Evolutionary conservation across 768 basidiomycete species (phyloP), one percentile per base, ranked within the genome.

Genomic region (Auriculariales sp.): DNA sequence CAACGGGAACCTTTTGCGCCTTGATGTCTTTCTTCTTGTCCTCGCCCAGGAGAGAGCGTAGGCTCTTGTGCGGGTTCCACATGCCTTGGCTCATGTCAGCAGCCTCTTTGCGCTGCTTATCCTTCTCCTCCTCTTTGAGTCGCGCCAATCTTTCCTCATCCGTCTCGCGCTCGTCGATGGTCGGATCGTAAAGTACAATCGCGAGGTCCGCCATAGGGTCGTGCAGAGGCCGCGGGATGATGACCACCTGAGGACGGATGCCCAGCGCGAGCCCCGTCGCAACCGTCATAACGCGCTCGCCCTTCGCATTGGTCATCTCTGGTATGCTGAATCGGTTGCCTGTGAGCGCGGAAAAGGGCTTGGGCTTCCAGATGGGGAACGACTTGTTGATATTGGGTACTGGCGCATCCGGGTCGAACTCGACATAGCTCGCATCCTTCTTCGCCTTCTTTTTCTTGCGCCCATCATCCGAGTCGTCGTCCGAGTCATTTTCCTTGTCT

Each of bases 161-260:
- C 0, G 90, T 90, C 63, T 93, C 91, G 55, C 83, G 69, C 59
- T 87, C 83, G 60, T 99, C 92, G 44, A 94, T 80, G 0, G 95
- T 98, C 1, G 95, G 95, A 58, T 98, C 95, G 61, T 89, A 99
- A 12, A 97, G 67, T 2, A 99, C 94, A 53, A 99, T 95, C 1
- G 94, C 92, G 64, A 97, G 93, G 57, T 98, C 92, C 46, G 86
- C 80, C 87, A 99, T 93, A 1, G 93, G 95, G 61, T 99, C 91
- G 58, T 93, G 84, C n/a, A 97, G 68, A 4, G 95, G 95, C 19
- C 93, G 74, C 15, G 95, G 95, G 46, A 85, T 75, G 52, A 95
- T 66, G 56, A 77, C 84, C 0, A 82, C 72, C 50, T 78, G 81
- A 0, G 88, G 83, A 11, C 92, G 78, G 49, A 87, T 81, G 25